Base-by-base conservation (phyloP, 306 rosid genomes). In the Elaeagnus macrophylla region DNA sequence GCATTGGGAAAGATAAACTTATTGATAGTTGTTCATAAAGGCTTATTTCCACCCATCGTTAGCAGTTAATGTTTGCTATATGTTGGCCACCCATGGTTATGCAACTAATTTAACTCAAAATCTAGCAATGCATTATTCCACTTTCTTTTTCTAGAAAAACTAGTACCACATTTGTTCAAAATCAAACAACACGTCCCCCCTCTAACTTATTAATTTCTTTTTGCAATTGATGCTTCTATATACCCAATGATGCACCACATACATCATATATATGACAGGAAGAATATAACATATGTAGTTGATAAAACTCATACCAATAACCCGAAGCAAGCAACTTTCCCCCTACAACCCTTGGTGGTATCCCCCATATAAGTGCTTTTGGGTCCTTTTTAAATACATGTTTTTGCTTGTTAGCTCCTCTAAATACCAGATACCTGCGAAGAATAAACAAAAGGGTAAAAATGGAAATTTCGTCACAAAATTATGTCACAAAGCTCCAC, bases 321-420 rank as follows among this genome's bases (percentile, higher is more conserved):
- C 99, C 96, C 56, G 96, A 93, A 70, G 86, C 96, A 68, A 93
- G 95, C 66, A 93, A 73, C 78, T 84, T 93, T 60, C 96, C 94
- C 19, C 96, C 96, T 48, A 93, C 59, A 25, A 93, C 94, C 76
- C 70, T 84, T 7, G 88, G 89, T 67, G 95, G 88, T 59, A 51
- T 73, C 53, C 99, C 95, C 96, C 99, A 93, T 62, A 93, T 84
- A 48, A 60, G 89, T 7, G 85, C 89, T 73, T 87, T 87, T 14
- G 91, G 81, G 67, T 87, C 79, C 83, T 84, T 93, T 59, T 87
- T 93, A 69, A 93, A 93, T 37, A 69, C 70, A 39, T 93, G 99
- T 52, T 93, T 93, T 70, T 93, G 95, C 80, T 93, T 93, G 87
- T 93, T 93, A 39, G 99, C 93, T 75, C 99, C 99, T 68, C 95